Evolutionary conservation across 257 asterid genomes (phyloP).

Genomic region (Scutellaria barbata): DNA sequence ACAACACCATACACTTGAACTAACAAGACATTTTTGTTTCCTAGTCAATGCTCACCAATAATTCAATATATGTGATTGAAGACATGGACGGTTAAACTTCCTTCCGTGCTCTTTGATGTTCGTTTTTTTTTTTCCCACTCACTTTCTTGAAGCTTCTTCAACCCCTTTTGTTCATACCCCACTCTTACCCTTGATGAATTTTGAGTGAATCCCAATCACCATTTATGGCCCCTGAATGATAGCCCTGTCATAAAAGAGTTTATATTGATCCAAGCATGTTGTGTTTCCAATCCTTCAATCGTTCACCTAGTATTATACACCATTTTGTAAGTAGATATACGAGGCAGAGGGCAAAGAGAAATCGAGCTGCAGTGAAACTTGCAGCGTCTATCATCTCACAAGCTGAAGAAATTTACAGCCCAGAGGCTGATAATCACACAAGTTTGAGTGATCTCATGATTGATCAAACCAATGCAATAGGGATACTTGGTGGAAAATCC

Average conservation of each 20-base stretch:
- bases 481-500: constrained; percentile 40
- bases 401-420: constrained; percentile 10
- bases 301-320: constrained; percentile 33
- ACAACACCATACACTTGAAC: constrained; percentile 28
- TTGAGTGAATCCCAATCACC: background rate
- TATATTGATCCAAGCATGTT: constrained; percentile 37
- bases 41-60: constrained; percentile 27
- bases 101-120: constrained; percentile 24
- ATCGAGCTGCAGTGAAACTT: constrained; percentile 27
- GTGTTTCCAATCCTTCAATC: constrained; percentile 44
- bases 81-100: constrained; percentile 34
- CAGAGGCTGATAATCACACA: background rate
- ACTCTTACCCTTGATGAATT: background rate
- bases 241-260: background rate
- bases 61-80: constrained; percentile 29
- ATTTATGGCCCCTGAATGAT: background rate
- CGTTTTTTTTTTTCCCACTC: constrained; percentile 22
- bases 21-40: constrained; percentile 15
- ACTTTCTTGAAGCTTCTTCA: constrained; percentile 30
- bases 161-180: constrained; percentile 20
- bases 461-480: constrained; percentile 18
- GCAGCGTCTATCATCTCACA: constrained; percentile 38
- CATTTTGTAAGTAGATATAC: constrained; percentile 36
- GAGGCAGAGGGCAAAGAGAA: constrained; percentile 41
- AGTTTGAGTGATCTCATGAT: background rate